Evolutionary conservation across 1,139 yeast species (phyloP).

Genomic region (Zygosaccharomyces sapae): DNA sequence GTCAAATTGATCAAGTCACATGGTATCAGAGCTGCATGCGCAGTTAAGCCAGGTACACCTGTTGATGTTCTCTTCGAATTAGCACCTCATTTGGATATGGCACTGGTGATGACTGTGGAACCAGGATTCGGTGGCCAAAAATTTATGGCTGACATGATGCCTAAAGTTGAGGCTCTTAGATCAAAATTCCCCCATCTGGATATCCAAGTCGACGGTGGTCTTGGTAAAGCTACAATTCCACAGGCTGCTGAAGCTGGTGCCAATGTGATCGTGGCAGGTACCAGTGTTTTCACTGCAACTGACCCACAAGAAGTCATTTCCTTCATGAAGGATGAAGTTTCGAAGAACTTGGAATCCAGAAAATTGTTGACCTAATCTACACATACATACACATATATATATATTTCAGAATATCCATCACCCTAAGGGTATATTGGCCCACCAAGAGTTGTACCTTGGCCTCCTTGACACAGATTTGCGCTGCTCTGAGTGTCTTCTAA

Average conservation of each 20-base stretch:
- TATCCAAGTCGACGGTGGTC: conserved; percentile 96
- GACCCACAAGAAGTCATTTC: conserved; percentile 72
- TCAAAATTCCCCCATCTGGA: conserved; percentile 68
- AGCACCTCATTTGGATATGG: conserved; percentile 82
- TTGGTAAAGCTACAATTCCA: conserved; percentile 77
- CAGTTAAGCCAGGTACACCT: conserved; percentile 90
- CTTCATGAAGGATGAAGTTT: conserved; percentile 60
- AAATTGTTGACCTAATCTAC: conserved; percentile 29
- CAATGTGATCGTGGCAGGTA: conserved; percentile 96
- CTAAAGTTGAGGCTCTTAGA: conserved; percentile 79
- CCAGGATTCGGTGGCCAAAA: conserved; percentile 99
- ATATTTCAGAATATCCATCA: conserved; percentile 3
- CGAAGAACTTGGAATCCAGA: conserved; percentile 34
- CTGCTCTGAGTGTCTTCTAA: conserved; percentile 51
- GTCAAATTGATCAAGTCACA: conserved; percentile 69
- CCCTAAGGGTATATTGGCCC: conserved; percentile 45
- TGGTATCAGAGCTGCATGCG: conserved; percentile 94
- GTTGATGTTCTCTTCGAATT: conserved; percentile 77
- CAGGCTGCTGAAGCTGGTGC: conserved; percentile 94
- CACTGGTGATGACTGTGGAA: conserved; percentile 94
- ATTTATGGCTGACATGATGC: conserved; percentile 95
- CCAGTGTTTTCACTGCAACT: conserved; percentile 80
- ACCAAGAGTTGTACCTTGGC: conserved; percentile 83
- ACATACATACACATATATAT: conserved; percentile 7
- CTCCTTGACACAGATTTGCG: conserved; percentile 46